Conservation (phyloP, 2,329 filamentous ascomycete species). For the Aspergillus novoparasiticus region DNA sequence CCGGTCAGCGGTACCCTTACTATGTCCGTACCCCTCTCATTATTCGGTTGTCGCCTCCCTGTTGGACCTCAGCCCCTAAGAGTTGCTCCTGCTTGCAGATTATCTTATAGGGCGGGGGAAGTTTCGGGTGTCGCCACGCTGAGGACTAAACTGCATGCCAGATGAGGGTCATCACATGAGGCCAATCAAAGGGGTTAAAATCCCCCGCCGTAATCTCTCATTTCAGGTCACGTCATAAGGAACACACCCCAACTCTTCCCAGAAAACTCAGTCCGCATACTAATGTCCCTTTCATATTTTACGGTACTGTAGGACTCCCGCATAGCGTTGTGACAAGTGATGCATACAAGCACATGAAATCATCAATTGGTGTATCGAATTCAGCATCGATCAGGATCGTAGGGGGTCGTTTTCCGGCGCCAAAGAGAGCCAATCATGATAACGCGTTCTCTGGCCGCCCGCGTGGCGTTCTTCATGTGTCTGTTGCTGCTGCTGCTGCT, state of each 20-base stretch:
- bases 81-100: not conserved
- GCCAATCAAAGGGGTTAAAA: slow-evolving; percentile 14
- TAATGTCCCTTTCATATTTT: not conserved
- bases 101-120: not conserved
- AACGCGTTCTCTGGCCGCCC: not conserved
- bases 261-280: not conserved
- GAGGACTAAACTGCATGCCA: slow-evolving; percentile 9
- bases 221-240: slow-evolving; percentile 10
- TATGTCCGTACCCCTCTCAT: slow-evolving; percentile 1
- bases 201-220: slow-evolving; percentile 18
- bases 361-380: slow-evolving; percentile 9
- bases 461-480: slow-evolving; percentile 19
- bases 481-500: slow-evolving; percentile 1
- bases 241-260: not conserved
- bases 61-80: not conserved
- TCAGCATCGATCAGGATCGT: slow-evolving; percentile 5
- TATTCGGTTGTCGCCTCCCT: not conserved
- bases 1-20: slow-evolving; percentile 4
- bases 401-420: not conserved
- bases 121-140: slow-evolving; percentile 9
- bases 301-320: slow-evolving; percentile 8
- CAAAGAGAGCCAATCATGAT: slow-evolving; percentile 11
- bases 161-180: not conserved
- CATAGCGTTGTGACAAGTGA: slow-evolving; percentile 15
- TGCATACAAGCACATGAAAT: slow-evolving; percentile 11